Base-by-base conservation (phyloP, 768 basidiomycete species). In the Russula abietina region DNA sequence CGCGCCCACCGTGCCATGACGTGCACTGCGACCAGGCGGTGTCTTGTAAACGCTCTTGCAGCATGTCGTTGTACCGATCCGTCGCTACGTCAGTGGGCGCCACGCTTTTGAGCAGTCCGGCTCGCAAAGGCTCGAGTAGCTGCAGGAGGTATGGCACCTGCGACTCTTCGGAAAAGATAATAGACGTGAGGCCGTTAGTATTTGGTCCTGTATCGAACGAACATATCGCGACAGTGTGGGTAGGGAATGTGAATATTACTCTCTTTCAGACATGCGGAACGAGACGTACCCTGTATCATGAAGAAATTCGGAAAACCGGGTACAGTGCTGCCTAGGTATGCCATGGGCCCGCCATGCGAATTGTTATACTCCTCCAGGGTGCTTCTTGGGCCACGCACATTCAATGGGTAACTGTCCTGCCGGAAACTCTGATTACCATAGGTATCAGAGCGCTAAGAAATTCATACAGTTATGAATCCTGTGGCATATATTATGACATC, bases 401-500 rank as follows among this genome's bases (percentile, higher is more conserved):
- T 28, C 39, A 65, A 24, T 7, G 49, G 55, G 30, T 61, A 62
- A 56, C 52, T 7, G 55, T 65, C 64, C 64, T 65, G 36, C 45
- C 4, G 11, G 22, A 24, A 7, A 16, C 16, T 39, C 16, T 9
- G 6, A 32, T 64, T 38, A 38, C 26, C 17, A 43, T 16, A 12
- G 2, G 43, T 3, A 14, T 28, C 39, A 36, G 41, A 38, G 17
- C 28, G 22, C 8, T 2, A 28, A 3, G 39, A 49, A 22, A 14
- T 26, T 49, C 78, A 48, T 65, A 81, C 83, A 26, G 79, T 53
- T 8, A 75, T 75, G 66, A 80, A 85, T 1, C 83, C 83, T n/a
- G 84, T 85, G 11, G 75, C 78, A 62, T 81, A 82, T 51, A 85
- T 79, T 55, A 85, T 78, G 14, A 82, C 77, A 69, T 85, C 83